These are phyloP conservation scores for Rosa lucieae DNA, from an alignment of 306 rosid species.

Conservation along the genomic window DNA sequence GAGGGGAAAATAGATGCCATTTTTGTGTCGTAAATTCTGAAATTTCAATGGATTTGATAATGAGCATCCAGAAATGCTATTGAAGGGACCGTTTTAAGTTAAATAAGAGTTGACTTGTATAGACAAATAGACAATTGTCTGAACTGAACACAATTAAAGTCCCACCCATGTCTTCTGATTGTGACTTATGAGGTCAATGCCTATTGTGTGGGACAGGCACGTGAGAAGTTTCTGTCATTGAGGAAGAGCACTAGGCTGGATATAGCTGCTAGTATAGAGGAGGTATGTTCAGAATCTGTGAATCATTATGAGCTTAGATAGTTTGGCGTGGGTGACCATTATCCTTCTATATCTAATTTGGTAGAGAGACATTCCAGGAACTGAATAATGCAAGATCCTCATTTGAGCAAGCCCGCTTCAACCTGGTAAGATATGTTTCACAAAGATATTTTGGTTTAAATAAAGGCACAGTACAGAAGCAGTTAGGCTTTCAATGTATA, in stretches of 20 bases:
- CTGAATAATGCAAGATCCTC: conserved; percentile 59
- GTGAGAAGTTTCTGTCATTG: conserved; percentile 73
- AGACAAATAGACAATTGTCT: conserved; percentile 3
- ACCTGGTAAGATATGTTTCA: conserved; percentile 53
- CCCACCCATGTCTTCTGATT: conserved; percentile 15
- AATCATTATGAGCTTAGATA: conserved; percentile 16
- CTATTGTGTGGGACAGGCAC: conserved; percentile 62
- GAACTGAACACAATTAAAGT: conserved; percentile 15
- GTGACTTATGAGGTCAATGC: conserved; percentile 14
- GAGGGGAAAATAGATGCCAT: background rate
- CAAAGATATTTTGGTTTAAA: conserved; percentile 18
- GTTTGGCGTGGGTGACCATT: conserved; percentile 38
- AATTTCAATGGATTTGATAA: background rate
- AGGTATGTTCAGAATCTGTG: conserved; percentile 46
- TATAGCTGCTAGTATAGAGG: conserved; percentile 56
- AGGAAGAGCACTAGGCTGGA: conserved; percentile 77
- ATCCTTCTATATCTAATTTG: conserved; percentile 57
- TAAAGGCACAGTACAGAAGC: conserved; percentile 23
- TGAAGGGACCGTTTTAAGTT: conserved; percentile 3
- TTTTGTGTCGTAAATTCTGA: background rate
- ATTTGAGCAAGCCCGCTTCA: conserved; percentile 83
- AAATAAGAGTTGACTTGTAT: background rate
- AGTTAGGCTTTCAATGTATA: conserved; percentile 25
- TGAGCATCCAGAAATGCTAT: background rate
- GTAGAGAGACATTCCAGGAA: conserved; percentile 78